Conservation (phyloP, 441 rosid species). For the Populus hybrid region DNA sequence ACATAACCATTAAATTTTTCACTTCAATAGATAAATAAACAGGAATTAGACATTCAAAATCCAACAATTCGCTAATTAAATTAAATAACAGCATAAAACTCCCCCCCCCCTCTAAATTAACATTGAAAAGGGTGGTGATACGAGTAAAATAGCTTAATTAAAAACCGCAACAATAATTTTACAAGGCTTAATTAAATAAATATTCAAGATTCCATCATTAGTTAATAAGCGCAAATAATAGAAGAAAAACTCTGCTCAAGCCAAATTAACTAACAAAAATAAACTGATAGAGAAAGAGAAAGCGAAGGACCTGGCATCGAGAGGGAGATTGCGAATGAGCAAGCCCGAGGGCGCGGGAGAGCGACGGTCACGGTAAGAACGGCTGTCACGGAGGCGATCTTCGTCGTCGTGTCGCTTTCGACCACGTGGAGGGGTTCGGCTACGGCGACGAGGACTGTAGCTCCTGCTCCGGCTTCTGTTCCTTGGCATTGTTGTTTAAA, state of each 20-base stretch:
- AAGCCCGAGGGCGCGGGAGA: slow-evolving; percentile 85
- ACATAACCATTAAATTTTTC: neutral
- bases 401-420: slow-evolving; percentile 59
- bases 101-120: neutral
- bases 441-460: slow-evolving; percentile 72
- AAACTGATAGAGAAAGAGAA: neutral
- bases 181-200: neutral
- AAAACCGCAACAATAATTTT: neutral
- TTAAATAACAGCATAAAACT: neutral
- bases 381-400: slow-evolving; percentile 34
- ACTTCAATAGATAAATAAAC: neutral
- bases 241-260: neutral
- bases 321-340: slow-evolving; percentile 92
- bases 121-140: neutral
- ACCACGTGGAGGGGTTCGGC: slow-evolving; percentile 58
- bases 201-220: neutral
- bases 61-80: neutral
- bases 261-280: neutral
- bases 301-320: slow-evolving; percentile 61
- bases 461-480: slow-evolving; percentile 72
- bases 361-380: slow-evolving; percentile 66
- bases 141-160: neutral
- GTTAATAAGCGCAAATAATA: neutral
- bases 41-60: neutral
- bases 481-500: slow-evolving; percentile 43